phyloP scores from a whole-genome alignment of 2,329 filamentous ascomycete species.

The Cladosporium velox region DNA sequence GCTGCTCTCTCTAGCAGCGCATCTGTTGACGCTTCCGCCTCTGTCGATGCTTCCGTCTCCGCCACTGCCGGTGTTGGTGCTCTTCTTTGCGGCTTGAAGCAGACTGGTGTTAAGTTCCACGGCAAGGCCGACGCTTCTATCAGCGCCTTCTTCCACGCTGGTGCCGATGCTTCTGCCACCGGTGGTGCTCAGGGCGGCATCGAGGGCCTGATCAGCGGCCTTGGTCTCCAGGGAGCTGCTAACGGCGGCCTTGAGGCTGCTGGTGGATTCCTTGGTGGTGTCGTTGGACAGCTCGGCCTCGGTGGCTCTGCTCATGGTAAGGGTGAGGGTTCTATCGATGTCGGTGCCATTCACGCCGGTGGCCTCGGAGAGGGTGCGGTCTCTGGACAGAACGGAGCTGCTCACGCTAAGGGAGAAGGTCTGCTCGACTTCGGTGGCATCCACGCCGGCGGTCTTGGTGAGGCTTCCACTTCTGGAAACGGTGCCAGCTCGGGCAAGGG shows the following conservation, averaged over 20 bases:
- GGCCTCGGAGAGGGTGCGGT: neutral
- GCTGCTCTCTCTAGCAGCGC: neutral
- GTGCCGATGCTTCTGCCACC: neutral
- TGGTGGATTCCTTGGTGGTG: slow-evolving; percentile 16
- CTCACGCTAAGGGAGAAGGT: neutral
- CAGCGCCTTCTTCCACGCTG: slow-evolving; percentile 11
- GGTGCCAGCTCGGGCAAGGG: neutral
- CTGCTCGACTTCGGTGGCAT: neutral
- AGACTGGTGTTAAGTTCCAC: slow-evolving; percentile 7
- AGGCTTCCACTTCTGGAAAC: neutral
- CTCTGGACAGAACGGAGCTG: neutral
- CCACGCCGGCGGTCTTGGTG: slow-evolving; percentile 4
- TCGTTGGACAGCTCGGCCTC: slow-evolving; percentile 15
- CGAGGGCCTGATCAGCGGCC: slow-evolving; percentile 18
- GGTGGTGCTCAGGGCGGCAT: slow-evolving; percentile 7
- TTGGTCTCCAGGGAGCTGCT: slow-evolving; percentile 13
- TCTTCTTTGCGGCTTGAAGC: slow-evolving; percentile 14
- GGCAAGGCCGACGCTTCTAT: slow-evolving; percentile 1
- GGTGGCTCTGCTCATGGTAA: slow-evolving; percentile 4
- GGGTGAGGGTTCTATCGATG: neutral
- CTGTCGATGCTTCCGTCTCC: neutral
- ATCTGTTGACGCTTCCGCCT: neutral
- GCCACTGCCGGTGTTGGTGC: slow-evolving; percentile 12
- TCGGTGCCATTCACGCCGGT: neutral
- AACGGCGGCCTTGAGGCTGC: slow-evolving; percentile 11